A percentile compares a stretch with the other conserved stretches of the same genome.
Conservation (phyloP, 116 monocot genomes). For the Trichopus zeylanicus region DNA sequence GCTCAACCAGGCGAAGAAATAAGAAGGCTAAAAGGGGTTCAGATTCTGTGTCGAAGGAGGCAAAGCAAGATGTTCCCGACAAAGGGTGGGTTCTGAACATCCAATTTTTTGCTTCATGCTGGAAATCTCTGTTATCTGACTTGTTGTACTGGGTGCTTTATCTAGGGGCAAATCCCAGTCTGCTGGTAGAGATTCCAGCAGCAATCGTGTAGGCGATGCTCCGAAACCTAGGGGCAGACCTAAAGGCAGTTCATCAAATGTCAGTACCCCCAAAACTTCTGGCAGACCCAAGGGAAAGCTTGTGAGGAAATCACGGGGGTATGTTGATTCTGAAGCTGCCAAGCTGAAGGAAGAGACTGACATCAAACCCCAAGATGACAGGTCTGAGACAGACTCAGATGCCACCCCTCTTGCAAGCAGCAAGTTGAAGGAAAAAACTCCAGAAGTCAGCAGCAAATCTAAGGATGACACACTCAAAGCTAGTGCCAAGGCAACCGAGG, state of each 20-base stretch:
- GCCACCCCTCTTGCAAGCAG: background rate
- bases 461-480: background rate
- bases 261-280: background rate
- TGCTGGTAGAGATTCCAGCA: background rate
- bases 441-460: background rate
- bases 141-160: background rate
- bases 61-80: background rate
- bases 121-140: background rate
- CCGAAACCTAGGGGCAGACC: background rate
- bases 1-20: background rate
- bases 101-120: background rate
- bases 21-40: background rate
- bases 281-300: background rate
- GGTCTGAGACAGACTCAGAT: background rate
- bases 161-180: slow-evolving; percentile 1
- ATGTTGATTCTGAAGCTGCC: background rate
- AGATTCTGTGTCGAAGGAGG: background rate
- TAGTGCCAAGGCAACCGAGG: background rate
- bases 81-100: background rate
- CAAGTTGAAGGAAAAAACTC: background rate
- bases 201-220: background rate
- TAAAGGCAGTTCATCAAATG: background rate
- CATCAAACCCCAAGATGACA: background rate
- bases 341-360: background rate
- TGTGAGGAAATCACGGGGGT: background rate